A percentile compares a stretch with the other conserved stretches of the same genome.
Evolutionary conservation across 179 eudicot species (phyloP).

Genomic region (Actinidia polygama): DNA sequence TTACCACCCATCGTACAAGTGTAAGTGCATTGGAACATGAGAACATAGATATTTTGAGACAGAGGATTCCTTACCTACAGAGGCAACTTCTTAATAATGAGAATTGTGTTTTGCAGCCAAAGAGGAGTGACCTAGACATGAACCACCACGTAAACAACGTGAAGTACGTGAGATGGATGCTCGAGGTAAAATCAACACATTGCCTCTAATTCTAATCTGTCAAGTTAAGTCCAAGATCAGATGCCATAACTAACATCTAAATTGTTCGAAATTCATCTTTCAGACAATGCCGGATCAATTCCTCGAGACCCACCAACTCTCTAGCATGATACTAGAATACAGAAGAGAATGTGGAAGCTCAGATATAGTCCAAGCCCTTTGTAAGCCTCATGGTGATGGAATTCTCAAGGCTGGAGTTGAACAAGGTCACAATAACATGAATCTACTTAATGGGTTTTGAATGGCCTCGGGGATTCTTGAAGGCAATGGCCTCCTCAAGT

Average conservation of each 20-base stretch:
- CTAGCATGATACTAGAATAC: slow-evolving; percentile 44
- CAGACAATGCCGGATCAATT: slow-evolving; percentile 54
- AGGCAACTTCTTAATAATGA: neutral
- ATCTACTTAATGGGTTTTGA: slow-evolving; percentile 30
- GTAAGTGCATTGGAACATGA: too few relatives aligned
- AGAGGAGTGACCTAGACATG: slow-evolving; percentile 65
- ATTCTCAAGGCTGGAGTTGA: slow-evolving; percentile 25
- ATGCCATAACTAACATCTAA: neutral
- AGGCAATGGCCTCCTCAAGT: slow-evolving; percentile 30
- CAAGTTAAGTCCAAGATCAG: neutral
- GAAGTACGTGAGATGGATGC: slow-evolving; percentile 45
- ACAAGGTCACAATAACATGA: slow-evolving; percentile 8
- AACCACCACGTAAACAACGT: slow-evolving; percentile 58
- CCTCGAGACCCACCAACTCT: slow-evolving; percentile 44
- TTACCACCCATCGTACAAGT: too few relatives aligned
- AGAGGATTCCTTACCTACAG: too few relatives aligned
- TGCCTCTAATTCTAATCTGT: neutral
- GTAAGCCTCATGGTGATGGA: slow-evolving; percentile 40
- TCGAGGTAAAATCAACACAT: slow-evolving; percentile 44
- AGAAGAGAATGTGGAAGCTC: slow-evolving; percentile 58
- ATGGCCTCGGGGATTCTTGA: slow-evolving; percentile 28
- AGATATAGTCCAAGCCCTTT: slow-evolving; percentile 48
- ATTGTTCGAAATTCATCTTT: neutral
- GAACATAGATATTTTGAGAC: too few relatives aligned
- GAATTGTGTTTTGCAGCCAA: slow-evolving; percentile 36